These are phyloP conservation scores for Blastobotrys robertii DNA, from an alignment of 805 yeast species.

Conservation along the genomic window DNA sequence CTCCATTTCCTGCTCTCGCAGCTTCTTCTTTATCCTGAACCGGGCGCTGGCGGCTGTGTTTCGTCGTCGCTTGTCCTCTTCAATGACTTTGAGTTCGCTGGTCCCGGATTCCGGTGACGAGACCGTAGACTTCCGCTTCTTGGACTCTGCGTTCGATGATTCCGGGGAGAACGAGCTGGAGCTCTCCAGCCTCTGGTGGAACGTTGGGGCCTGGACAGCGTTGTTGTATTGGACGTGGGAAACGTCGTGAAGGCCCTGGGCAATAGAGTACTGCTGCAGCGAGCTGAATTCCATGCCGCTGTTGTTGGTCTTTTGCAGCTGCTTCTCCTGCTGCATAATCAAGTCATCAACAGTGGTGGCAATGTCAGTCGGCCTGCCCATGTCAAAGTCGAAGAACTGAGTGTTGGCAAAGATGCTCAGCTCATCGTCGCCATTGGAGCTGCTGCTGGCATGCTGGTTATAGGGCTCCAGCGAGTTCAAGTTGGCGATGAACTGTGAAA, in stretches of 20 bases:
- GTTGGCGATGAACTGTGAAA: conserved; percentile 24
- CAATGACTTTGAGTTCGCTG: conserved; percentile 24
- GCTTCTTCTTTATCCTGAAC: conserved; percentile 83
- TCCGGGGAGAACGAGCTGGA: too few relatives aligned
- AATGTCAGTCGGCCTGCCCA: conserved; percentile 34
- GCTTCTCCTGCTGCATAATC: conserved; percentile 32
- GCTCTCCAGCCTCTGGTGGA: too few relatives aligned
- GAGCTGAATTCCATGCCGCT: conserved; percentile 1
- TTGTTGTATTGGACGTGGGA: neutral
- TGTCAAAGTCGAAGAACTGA: conserved; percentile 35
- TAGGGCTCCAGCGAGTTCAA: conserved; percentile 26
- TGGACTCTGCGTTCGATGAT: neutral
- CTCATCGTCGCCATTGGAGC: conserved; percentile 24
- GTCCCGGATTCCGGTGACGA: neutral
- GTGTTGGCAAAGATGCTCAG: conserved; percentile 34
- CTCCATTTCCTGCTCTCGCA: conserved; percentile 88
- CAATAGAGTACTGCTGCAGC: conserved; percentile 1
- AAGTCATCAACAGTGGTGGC: conserved; percentile 29
- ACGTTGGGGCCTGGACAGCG: neutral
- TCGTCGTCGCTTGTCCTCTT: conserved; percentile 67
- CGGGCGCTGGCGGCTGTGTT: conserved; percentile 94
- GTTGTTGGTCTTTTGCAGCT: conserved; percentile 21
- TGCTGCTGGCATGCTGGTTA: conserved; percentile 7
- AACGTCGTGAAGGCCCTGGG: conserved; percentile 1
- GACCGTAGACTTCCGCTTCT: conserved; percentile 1